Conservation (phyloP, 2,329 filamentous ascomycete genomes). For the Eurotiales sp. region DNA sequence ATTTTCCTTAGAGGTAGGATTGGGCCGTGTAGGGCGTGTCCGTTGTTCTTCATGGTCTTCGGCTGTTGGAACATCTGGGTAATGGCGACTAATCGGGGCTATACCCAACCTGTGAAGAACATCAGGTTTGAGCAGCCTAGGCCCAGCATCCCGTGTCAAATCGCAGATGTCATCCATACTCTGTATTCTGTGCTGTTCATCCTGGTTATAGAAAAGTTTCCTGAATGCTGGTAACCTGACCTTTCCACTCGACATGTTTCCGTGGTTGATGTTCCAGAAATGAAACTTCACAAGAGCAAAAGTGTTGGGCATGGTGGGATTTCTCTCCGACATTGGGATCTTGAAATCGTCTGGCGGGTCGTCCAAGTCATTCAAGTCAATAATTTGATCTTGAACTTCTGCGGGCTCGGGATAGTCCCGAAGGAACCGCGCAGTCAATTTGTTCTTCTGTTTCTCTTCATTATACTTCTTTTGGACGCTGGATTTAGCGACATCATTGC, state of each 20-base stretch:
- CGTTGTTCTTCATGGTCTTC: neutral
- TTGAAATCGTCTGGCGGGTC: conserved; percentile 1
- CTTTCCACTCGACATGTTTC: neutral
- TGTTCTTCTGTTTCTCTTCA: neutral
- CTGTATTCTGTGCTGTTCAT: neutral
- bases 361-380: neutral
- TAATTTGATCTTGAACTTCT: neutral
- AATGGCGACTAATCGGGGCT: conserved; percentile 24
- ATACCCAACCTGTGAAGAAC: conserved; percentile 8
- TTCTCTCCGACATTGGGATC: neutral
- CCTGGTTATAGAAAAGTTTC: conserved; percentile 13
- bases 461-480: neutral
- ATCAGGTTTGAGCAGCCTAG: conserved; percentile 26
- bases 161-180: conserved; percentile 2
- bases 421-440: neutral
- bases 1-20: neutral
- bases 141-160: conserved; percentile 21
- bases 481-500: neutral
- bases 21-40: neutral
- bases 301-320: neutral
- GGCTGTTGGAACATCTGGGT: conserved; percentile 16
- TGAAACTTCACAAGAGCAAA: neutral
- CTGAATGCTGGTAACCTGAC: neutral
- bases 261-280: conserved; percentile 14
- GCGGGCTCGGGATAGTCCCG: neutral